Evolutionary conservation across 106 monocot genomes (phyloP).

Genomic region (Platanthera guangdongensis): DNA sequence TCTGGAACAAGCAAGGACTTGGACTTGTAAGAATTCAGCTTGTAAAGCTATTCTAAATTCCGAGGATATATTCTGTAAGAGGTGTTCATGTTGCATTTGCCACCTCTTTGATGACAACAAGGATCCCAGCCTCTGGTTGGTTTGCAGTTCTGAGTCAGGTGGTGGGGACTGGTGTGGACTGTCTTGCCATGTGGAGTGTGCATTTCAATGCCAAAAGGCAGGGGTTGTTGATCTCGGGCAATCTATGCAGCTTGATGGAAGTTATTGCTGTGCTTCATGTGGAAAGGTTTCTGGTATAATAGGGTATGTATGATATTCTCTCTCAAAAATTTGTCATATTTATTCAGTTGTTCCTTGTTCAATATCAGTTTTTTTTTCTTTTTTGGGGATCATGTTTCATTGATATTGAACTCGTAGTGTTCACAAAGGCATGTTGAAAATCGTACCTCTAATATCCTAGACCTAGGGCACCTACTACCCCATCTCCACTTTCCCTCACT

Average conservation of each 20-base stretch:
- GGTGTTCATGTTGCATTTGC: slow-evolving; percentile 94
- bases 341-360: neutral
- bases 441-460: too few relatives aligned
- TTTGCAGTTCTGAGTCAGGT: slow-evolving; percentile 65
- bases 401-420: neutral
- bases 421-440: neutral
- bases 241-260: slow-evolving; percentile 77
- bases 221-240: slow-evolving; percentile 66
- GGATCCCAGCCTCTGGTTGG: slow-evolving; percentile 95
- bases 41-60: slow-evolving; percentile 58
- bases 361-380: neutral
- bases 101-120: slow-evolving; percentile 92
- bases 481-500: too few relatives aligned
- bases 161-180: slow-evolving; percentile 72
- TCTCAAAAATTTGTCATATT: neutral
- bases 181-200: slow-evolving; percentile 94
- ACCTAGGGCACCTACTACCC: too few relatives aligned
- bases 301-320: slow-evolving; percentile 37
- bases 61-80: slow-evolving; percentile 78
- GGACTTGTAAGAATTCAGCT: slow-evolving; percentile 79
- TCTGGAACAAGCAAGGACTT: slow-evolving; percentile 18
- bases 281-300: slow-evolving; percentile 84
- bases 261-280: slow-evolving; percentile 87
- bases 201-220: slow-evolving; percentile 54
- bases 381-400: neutral